These are phyloP conservation scores for Suillus paluster DNA, from an alignment of 768 basidiomycete species.

Conservation along the genomic window DNA sequence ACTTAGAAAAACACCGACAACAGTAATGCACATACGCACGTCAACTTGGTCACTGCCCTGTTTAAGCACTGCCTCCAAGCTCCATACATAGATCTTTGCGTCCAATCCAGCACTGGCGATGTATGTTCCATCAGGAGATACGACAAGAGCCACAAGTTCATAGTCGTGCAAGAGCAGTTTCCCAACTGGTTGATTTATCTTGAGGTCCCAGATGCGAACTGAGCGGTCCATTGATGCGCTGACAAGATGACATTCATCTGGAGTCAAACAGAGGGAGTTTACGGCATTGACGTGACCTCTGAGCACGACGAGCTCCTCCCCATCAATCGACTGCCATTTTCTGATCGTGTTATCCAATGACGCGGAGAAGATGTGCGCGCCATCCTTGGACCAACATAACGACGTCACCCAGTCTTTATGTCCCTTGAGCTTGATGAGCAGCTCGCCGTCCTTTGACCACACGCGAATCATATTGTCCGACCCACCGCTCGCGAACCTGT, in stretches of 20 bases:
- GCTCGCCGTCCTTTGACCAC: no score
- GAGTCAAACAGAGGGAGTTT: not conserved
- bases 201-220: not conserved
- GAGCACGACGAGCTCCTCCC: no score
- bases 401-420: no score
- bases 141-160: slow-evolving; percentile 80
- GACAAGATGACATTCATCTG: not conserved
- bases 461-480: not conserved
- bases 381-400: no score
- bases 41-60: not conserved
- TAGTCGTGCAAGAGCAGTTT: slow-evolving; percentile 63
- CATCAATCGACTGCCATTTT: no score
- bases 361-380: no score
- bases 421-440: no score
- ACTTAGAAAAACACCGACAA: not conserved
- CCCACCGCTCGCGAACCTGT: not conserved
- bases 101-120: slow-evolving; percentile 90
- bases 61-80: slow-evolving; percentile 50
- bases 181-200: not conserved
- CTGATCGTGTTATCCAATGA: no score
- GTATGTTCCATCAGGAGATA: slow-evolving; percentile 83
- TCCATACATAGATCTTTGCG: slow-evolving; percentile 83
- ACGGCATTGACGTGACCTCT: no score
- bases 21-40: not conserved
- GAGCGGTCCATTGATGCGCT: not conserved